phyloP scores from a whole-genome alignment of 2,329 filamentous ascomycete species.

The Penicillium frequentans region DNA sequence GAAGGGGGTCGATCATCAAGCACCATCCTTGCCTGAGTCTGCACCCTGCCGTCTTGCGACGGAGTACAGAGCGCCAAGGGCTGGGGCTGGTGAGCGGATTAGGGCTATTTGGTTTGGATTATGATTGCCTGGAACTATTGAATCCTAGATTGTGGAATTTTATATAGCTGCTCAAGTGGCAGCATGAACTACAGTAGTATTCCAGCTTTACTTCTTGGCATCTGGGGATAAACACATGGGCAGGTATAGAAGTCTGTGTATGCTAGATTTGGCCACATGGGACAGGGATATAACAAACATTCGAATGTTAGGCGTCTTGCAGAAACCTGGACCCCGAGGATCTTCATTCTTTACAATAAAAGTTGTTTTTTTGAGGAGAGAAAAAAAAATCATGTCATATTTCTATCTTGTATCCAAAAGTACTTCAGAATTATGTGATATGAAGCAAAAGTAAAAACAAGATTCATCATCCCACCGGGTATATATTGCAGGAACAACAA shows the following conservation, averaged over 20 bases:
- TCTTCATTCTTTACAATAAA: neutral
- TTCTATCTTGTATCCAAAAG: too few species aligned
- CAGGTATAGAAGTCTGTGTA: too few species aligned
- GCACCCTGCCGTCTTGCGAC: neutral
- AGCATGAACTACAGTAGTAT: neutral
- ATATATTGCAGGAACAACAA: neutral
- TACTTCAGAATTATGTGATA: too few species aligned
- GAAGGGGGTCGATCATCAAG: neutral
- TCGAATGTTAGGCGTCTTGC: neutral
- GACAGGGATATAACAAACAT: conserved; percentile 1
- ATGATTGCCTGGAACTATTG: neutral
- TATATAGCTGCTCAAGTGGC: neutral
- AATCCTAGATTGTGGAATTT: neutral
- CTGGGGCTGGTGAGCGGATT: neutral
- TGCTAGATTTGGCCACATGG: neutral
- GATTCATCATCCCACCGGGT: neutral
- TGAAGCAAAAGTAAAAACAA: too few species aligned
- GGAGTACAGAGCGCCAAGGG: neutral
- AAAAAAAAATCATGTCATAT: too few species aligned
- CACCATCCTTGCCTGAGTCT: neutral
- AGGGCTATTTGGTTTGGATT: neutral
- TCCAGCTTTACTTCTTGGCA: neutral
- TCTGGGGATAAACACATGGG: too few species aligned
- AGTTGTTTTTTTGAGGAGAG: neutral
- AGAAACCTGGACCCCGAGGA: too few species aligned